A percentile compares a stretch with the other conserved stretches of the same genome.
Conservation (phyloP, 441 rosid genomes). For the Viola pubescens region DNA sequence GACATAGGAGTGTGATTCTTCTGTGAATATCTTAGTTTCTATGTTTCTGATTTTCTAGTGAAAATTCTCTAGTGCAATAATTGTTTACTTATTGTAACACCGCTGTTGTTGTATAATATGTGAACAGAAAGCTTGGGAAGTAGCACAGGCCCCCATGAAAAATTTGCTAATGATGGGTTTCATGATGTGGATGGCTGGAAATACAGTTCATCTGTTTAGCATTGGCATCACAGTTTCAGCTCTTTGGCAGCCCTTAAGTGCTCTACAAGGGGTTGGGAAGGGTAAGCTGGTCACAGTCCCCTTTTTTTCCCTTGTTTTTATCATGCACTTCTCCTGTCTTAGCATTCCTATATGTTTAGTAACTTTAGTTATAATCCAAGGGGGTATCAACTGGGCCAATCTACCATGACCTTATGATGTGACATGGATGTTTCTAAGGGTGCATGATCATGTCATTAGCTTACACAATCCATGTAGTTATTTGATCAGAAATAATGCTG, state of each 20-base stretch:
- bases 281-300: constrained; percentile 38
- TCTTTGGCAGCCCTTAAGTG: constrained; percentile 96
- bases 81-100: no score
- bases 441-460: no score
- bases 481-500: no score
- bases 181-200: constrained; percentile 99
- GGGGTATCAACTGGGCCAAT: no score
- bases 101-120: not conserved
- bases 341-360: no score
- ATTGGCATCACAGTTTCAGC: constrained; percentile 97
- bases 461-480: no score
- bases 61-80: not conserved
- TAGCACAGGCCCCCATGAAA: constrained; percentile 95
- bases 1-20: not conserved
- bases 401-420: no score
- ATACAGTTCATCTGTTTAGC: constrained; percentile 94
- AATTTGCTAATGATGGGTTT: constrained; percentile 99
- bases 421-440: no score
- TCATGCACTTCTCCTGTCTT: not conserved
- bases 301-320: not conserved
- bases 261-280: constrained; percentile 92
- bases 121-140: constrained; percentile 99
- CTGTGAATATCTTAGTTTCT: not conserved
- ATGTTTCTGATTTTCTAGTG: not conserved
- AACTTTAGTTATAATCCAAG: no score